phyloP scores from a whole-genome alignment of 2,329 filamentous ascomycete species.

The Exophiala oligosperma region DNA sequence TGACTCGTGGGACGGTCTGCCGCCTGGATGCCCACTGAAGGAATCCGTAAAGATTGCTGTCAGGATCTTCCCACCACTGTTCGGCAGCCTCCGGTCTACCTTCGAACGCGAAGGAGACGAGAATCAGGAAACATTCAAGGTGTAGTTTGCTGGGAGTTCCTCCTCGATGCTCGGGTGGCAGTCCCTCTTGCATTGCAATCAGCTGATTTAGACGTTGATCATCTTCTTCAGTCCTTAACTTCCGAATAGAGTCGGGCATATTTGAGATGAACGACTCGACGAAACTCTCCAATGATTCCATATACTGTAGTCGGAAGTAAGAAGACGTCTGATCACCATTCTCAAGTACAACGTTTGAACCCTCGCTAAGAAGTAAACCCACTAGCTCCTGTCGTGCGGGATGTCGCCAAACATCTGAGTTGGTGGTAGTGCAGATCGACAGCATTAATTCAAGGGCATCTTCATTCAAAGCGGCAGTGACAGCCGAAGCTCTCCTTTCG shows the following conservation, averaged over 20 bases:
- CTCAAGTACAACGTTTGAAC: slow-evolving; percentile 67
- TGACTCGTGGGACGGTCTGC: slow-evolving; percentile 92
- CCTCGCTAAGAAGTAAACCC: slow-evolving; percentile 78
- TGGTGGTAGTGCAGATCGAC: slow-evolving; percentile 78
- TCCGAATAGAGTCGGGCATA: slow-evolving; percentile 86
- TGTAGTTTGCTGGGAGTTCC: slow-evolving; percentile 48
- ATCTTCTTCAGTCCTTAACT: slow-evolving; percentile 84
- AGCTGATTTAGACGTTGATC: slow-evolving; percentile 62
- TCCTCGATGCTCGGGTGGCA: slow-evolving; percentile 48
- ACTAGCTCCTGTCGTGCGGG: slow-evolving; percentile 80
- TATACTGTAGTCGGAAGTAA: slow-evolving; percentile 70
- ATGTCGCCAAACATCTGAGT: slow-evolving; percentile 81
- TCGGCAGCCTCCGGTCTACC: slow-evolving; percentile 79
- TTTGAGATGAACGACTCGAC: slow-evolving; percentile 93
- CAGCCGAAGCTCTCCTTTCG: slow-evolving; percentile 68
- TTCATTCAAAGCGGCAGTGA: slow-evolving; percentile 76
- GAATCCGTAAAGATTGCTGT: slow-evolving; percentile 92
- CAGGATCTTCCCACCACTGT: slow-evolving; percentile 88
- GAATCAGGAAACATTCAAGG: slow-evolving; percentile 85
- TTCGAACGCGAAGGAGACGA: slow-evolving; percentile 90
- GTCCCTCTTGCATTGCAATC: slow-evolving; percentile 45
- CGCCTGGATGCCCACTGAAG: slow-evolving; percentile 95
- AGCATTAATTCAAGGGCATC: slow-evolving; percentile 92
- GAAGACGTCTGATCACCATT: slow-evolving; percentile 61
- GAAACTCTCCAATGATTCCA: slow-evolving; percentile 82